Percentiles rank a stretch among this genome's conserved stretches.
These are phyloP conservation scores for Dendrobium huoshanense DNA, from an alignment of 106 monocot species.

Conservation along the genomic window DNA sequence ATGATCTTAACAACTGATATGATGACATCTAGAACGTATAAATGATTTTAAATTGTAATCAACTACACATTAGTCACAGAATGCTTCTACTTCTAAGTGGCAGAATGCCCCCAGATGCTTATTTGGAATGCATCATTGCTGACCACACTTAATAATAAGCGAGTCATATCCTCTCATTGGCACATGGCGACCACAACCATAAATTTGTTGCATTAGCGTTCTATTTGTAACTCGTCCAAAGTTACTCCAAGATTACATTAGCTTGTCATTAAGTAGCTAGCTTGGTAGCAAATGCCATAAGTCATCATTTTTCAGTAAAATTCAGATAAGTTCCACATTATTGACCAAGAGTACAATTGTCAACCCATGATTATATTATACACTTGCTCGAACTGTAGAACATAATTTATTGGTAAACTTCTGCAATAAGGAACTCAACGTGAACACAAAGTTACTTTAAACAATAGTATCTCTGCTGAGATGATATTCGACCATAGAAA, in stretches of 20 bases:
- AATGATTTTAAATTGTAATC: background rate
- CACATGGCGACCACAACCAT: background rate
- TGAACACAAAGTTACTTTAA: background rate
- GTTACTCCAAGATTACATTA: background rate
- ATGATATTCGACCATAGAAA: too few species aligned
- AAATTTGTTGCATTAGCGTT: background rate
- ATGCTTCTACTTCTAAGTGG: background rate
- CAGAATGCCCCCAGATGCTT: background rate
- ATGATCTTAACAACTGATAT: background rate
- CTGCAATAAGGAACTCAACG: background rate
- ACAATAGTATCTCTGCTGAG: too few species aligned
- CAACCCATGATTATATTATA: background rate
- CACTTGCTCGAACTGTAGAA: background rate
- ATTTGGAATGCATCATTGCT: background rate
- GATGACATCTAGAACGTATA: background rate
- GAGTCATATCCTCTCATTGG: background rate
- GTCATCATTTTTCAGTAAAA: background rate
- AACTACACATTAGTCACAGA: background rate
- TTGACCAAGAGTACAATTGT: background rate
- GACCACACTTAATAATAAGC: background rate
- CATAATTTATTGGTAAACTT: background rate
- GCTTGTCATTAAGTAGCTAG: background rate
- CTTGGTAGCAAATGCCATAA: background rate
- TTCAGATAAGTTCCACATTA: background rate
- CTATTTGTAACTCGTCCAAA: background rate